phyloP scores from a whole-genome alignment of 805 yeast genomes.

The Candida krabiensis region DNA sequence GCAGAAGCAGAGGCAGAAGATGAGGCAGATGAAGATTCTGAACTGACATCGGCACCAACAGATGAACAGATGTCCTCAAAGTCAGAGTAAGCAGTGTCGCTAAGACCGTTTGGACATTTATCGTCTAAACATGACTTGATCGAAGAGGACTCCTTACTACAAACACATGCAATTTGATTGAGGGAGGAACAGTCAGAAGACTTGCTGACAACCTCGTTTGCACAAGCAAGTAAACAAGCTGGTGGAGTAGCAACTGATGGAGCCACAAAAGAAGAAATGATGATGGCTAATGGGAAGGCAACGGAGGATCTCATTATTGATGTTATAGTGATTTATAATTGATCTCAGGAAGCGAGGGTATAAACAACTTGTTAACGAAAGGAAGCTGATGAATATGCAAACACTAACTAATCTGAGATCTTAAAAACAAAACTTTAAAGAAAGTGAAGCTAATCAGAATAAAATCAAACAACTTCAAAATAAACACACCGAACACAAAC shows the following conservation, averaged over 20 bases:
- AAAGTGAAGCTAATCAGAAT: neutral
- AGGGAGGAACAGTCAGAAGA: conserved; percentile 57
- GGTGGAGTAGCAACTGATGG: conserved; percentile 71
- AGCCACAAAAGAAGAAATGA: conserved; percentile 40
- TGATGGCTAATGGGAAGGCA: conserved; percentile 23
- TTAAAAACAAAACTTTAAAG: no score
- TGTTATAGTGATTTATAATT: conserved; percentile 2
- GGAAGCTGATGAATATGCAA: no score
- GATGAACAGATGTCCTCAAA: conserved; percentile 56
- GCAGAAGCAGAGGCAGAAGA: conserved; percentile 34
- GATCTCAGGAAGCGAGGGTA: conserved; percentile 1
- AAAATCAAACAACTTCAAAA: neutral
- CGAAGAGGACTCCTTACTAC: conserved; percentile 53
- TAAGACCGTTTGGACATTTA: conserved; percentile 66
- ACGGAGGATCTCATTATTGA: conserved; percentile 22
- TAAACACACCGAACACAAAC: neutral
- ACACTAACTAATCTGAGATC: no score
- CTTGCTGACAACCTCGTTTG: conserved; percentile 59
- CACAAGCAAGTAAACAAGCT: conserved; percentile 90
- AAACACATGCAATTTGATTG: conserved; percentile 67
- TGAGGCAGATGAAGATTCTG: conserved; percentile 18
- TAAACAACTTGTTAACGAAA: no score
- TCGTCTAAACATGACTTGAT: conserved; percentile 62
- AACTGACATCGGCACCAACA: conserved; percentile 38
- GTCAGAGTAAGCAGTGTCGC: conserved; percentile 57